Evolutionary conservation across 805 yeast genomes (phyloP), one percentile per base, ranked within the genome.

Genomic region (Zygoascus ofunaensis): DNA sequence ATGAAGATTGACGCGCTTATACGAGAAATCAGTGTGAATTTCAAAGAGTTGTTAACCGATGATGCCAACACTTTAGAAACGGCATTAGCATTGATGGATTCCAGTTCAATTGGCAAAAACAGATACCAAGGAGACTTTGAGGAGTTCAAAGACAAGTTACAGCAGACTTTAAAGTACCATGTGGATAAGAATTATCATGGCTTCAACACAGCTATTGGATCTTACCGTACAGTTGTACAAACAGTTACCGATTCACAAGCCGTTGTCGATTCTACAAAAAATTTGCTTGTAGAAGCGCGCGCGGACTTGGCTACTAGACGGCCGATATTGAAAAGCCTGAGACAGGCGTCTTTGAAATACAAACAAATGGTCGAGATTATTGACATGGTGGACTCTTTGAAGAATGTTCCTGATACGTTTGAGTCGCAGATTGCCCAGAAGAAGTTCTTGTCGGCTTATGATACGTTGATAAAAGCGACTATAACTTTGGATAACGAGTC

Each of bases 91-190:
- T 68, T 92, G 46, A 67, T 87, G 55, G 97, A 90, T 61, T 81
- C 80, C 54, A 79, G 94, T 2, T 83, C 95, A 0, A 92, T 87
- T n/a, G 97, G 97, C 0, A 65, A 85, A 55, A 94, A 95, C 0
- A 81, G 80, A 55, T 76, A 80, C 48, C 70, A 71, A 46, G 71
- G 71, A 1, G 87, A 85, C 49, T 90, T 90, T 53, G 67, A 71
- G 36, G 72, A 73, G 39, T 62, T 87, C 37, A 77, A 80, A 49
- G 65, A 67, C 20, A 67, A 74, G 43, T 73, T 89, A 10, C 74
- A 79, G 14, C 58, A 58, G 15, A 74, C 79, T 21, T 67, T 90
- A 42, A 74, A 80, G 47, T 64, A 63, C 20, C 85, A 89, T 1
- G 96, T 89, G 23, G 82, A 81, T 51, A 83, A 47, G 35, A 55